Conservation (phyloP, 768 basidiomycete species). For the Glaciozyma martinii region DNA sequence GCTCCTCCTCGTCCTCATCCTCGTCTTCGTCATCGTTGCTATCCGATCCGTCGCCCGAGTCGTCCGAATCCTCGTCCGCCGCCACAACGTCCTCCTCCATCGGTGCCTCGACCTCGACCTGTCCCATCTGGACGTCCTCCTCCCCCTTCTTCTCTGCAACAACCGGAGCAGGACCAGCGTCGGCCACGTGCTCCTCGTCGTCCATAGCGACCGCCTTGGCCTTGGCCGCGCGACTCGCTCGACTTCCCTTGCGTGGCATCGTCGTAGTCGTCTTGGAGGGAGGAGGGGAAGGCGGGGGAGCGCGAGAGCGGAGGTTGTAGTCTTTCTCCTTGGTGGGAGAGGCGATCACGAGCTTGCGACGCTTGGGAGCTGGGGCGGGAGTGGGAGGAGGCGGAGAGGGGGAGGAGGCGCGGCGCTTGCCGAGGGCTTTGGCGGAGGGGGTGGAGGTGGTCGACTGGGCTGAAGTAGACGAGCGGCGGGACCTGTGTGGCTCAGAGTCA, state of each 20-base stretch:
- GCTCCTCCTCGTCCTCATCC: slow-evolving; percentile 10
- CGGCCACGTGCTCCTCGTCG: slow-evolving; percentile 1
- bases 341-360: slow-evolving; percentile 9
- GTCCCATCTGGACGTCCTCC: slow-evolving; percentile 12
- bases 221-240: slow-evolving; percentile 8
- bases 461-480: not conserved
- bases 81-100: not conserved
- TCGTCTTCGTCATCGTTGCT: slow-evolving; percentile 15
- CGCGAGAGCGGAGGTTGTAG: not conserved
- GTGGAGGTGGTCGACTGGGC: not conserved
- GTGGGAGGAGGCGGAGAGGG: not conserved
- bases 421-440: slow-evolving; percentile 25
- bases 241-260: slow-evolving; percentile 32
- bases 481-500: not conserved
- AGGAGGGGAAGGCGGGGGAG: not conserved
- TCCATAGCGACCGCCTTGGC: slow-evolving; percentile 11
- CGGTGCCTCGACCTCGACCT: not conserved
- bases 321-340: not conserved
- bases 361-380: not conserved
- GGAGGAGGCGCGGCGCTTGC: slow-evolving; percentile 32
- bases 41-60: not conserved
- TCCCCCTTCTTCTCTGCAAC: not conserved
- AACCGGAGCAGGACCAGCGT: not conserved
- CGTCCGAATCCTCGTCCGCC: not conserved
- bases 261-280: not conserved